Evolutionary conservation across 2,329 filamentous ascomycete genomes (phyloP), one percentile per base, ranked within the genome.

Genomic region (Neonectria hederae): DNA sequence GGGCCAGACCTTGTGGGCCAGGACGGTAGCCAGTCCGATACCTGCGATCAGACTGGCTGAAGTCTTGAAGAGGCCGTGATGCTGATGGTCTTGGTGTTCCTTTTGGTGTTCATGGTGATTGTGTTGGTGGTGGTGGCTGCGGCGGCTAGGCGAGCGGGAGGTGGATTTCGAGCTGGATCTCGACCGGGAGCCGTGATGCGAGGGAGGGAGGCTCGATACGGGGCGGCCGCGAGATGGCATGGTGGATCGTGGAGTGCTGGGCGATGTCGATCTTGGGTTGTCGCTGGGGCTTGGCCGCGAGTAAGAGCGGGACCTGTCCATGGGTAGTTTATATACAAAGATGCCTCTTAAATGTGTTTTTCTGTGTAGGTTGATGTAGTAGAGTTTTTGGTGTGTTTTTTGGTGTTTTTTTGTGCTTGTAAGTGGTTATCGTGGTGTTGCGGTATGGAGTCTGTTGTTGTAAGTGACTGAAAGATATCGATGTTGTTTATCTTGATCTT

Each of bases 1-100:
- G 30, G 76, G 76, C 77, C 78, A 80, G 66, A 77, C 68, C 58
- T 76, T 77, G 66, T 76, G 76, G 42, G 76, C 75, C 40, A 77
- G 67, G 45, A 79, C 68, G 11, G 77, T 73, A 24, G 76, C 77
- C 32, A 79, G 71, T 32, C 77, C 78, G 17, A 80, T 74, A 30
- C 76, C 75, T 10, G 77, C 77, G 30, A 80, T 65, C 24, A 79
- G 68, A 11, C 75, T 66, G 14, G 76, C 73, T 0, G 77, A 74
- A 17, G 72, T 75, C 62, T 78, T 77, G 64, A 78, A 68, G 26
- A 76, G 69, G 43, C 68, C 67, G 28, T 72, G 69, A 19, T 69
- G 63, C 46, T 65, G 70, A 24, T 69, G 59, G 28, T 70, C 32
- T 46, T 59, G 62, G 13, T 59, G 58, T 52, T 54, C 59, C 54